phyloP scores from a whole-genome alignment of 1,139 yeast genomes.

The Keqinozyma sinolaborantium region DNA sequence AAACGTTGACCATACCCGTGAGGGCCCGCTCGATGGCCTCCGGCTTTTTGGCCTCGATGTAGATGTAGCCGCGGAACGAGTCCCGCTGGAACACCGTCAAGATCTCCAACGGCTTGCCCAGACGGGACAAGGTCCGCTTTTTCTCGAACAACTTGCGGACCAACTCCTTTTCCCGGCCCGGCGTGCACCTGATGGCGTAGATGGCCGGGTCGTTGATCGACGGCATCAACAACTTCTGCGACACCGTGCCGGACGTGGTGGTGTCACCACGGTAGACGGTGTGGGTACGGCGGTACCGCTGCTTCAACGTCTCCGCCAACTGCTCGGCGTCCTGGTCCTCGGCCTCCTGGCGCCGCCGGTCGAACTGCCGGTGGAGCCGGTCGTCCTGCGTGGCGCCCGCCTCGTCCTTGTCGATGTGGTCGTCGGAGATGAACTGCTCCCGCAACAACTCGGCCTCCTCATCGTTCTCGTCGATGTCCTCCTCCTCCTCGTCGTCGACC shows the following conservation, averaged over 20 bases:
- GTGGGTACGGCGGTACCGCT: conserved; percentile 86
- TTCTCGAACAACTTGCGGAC: conserved; percentile 82
- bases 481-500: conserved; percentile 98
- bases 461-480: conserved; percentile 81
- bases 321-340: conserved; percentile 96
- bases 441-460: conserved; percentile 84
- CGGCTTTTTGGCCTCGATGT: conserved; percentile 90
- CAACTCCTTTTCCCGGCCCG: conserved; percentile 89
- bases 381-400: conserved; percentile 50
- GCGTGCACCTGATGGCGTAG: conserved; percentile 92
- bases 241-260: conserved; percentile 69
- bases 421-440: conserved; percentile 81
- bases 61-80: conserved; percentile 84
- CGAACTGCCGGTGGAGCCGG: conserved; percentile 86
- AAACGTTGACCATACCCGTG: conserved; percentile 85
- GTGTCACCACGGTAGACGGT: conserved; percentile 86
- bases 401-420: conserved; percentile 48
- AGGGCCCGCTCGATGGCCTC: conserved; percentile 90
- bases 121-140: conserved; percentile 65
- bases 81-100: conserved; percentile 95
- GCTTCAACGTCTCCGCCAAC: conserved; percentile 88
- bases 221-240: conserved; percentile 90
- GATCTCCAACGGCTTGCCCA: conserved; percentile 63
- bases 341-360: conserved; percentile 82
- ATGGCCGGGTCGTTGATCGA: conserved; percentile 95